phyloP scores from a whole-genome alignment of 2,329 filamentous ascomycete species.

The Immersiporthe knoxdaviesiana region DNA sequence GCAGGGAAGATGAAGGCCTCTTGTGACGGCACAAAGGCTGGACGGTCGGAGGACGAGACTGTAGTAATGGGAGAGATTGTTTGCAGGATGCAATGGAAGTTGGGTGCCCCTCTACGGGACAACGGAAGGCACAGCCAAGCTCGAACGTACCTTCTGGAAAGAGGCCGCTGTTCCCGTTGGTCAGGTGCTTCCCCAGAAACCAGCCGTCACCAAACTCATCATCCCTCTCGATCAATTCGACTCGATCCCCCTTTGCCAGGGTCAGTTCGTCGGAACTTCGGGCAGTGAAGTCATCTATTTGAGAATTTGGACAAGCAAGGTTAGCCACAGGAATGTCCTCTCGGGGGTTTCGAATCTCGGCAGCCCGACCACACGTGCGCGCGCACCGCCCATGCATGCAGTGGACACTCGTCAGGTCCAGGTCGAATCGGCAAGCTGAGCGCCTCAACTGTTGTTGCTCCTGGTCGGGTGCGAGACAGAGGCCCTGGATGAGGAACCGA shows the following conservation, averaged over 20 bases:
- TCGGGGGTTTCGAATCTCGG: constrained; percentile 3
- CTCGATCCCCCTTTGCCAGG: constrained; percentile 80
- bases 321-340: constrained; percentile 22
- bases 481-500: constrained; percentile 3
- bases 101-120: neutral
- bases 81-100: too few species aligned
- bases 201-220: constrained; percentile 89
- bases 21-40: neutral
- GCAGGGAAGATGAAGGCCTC: neutral
- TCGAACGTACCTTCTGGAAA: constrained; percentile 75
- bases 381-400: constrained; percentile 10
- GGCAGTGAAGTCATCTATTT: constrained; percentile 84
- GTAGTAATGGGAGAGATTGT: neutral
- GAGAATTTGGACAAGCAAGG: constrained; percentile 14
- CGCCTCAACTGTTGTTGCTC: neutral
- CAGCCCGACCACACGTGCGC: constrained; percentile 25
- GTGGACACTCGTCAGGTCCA: constrained; percentile 7
- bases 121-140: constrained; percentile 5
- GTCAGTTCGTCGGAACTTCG: constrained; percentile 92
- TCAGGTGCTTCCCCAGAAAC: constrained; percentile 77
- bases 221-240: constrained; percentile 82
- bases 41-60: neutral
- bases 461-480: neutral
- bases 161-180: constrained; percentile 74
- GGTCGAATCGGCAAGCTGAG: neutral